These are phyloP conservation scores for Nannochloropsis salina DNA, from an alignment of 108 stramenopile species.

Conservation along the genomic window DNA sequence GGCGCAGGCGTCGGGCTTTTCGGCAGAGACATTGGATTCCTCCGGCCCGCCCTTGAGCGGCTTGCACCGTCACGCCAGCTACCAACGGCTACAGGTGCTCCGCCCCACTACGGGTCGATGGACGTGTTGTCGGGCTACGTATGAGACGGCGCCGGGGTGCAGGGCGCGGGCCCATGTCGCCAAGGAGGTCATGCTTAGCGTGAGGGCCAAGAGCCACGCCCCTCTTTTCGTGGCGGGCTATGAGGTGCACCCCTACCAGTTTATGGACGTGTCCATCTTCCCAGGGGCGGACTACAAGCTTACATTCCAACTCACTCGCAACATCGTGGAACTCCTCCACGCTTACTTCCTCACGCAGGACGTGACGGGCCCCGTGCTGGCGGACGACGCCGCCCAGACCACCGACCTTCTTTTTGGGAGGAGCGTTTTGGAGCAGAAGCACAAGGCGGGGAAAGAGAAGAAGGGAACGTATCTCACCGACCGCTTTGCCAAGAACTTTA, in stretches of 20 bases:
- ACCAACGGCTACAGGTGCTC: background rate
- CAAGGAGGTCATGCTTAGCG: background rate
- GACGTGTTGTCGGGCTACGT: background rate
- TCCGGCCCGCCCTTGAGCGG: too few relatives aligned
- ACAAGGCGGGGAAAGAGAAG: conserved; percentile 3
- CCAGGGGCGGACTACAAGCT: conserved; percentile 17
- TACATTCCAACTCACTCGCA: background rate
- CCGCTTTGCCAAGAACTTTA: background rate
- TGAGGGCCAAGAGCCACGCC: conserved; percentile 2
- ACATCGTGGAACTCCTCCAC: background rate
- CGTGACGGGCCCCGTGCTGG: background rate
- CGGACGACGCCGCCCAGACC: background rate
- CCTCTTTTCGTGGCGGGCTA: background rate
- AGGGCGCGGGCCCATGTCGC: background rate
- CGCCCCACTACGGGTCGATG: background rate
- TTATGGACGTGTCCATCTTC: background rate
- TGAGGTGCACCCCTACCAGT: conserved; percentile 11
- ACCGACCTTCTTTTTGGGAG: background rate
- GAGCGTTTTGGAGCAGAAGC: background rate
- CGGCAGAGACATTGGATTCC: too few relatives aligned
- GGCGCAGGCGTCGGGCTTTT: too few relatives aligned
- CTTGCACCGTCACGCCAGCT: conserved; percentile 6
- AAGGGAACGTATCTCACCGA: background rate
- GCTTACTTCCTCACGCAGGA: background rate
- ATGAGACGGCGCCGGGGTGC: background rate